Evolutionary conservation across 2,329 filamentous ascomycete species (phyloP), one percentile per base, ranked within the genome.

Genomic region (Hymenoscyphus scutula): DNA sequence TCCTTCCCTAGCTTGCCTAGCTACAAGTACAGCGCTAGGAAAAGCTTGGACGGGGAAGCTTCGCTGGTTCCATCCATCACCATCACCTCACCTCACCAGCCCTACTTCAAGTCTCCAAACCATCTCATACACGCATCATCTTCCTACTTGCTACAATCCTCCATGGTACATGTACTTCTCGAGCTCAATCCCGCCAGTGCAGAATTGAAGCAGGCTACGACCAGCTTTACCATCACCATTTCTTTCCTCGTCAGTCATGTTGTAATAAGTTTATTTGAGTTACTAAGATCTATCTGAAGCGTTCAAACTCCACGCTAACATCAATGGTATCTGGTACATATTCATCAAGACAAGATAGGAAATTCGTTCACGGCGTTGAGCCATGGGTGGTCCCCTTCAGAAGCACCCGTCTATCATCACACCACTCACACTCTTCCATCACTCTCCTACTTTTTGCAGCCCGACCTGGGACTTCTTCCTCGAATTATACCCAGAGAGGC

Each of bases 401-500:
- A 62, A 58, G 64, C 60, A 29, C 41, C 13, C 61, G 60, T 67
- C 69, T 63, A 56, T 60, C 59, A 66, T 59, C 56, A 56, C 60
- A 58, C 66, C 53, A 65, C 53, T 68, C 68, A n/a, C 27, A 29
- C 27, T n/a, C 27, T 3, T 57, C 56, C 58, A 56, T 41, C 53
- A 65, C 53, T 68, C 68, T 25, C 64, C 68, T 65, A 69, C 65
- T 63, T 66, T 70, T 57, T 62, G 68, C 56, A 64, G 55, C 34
- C 59, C 65, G 37, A 58, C 62, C 59, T 60, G 57, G n/a, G 62
- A 60, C 62, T 62, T 69, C 70, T 61, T 74, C 68, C 70, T 62
- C 64, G 69, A 58, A 69, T 70, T 72, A 65, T 82, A 82, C 17
- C 76, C 78, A n/a, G 76, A 70, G 67, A 84, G 74, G 69, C 80